Base-by-base conservation (phyloP, 1,284 basidiomycete species). In the Amylostereum areolatum region DNA sequence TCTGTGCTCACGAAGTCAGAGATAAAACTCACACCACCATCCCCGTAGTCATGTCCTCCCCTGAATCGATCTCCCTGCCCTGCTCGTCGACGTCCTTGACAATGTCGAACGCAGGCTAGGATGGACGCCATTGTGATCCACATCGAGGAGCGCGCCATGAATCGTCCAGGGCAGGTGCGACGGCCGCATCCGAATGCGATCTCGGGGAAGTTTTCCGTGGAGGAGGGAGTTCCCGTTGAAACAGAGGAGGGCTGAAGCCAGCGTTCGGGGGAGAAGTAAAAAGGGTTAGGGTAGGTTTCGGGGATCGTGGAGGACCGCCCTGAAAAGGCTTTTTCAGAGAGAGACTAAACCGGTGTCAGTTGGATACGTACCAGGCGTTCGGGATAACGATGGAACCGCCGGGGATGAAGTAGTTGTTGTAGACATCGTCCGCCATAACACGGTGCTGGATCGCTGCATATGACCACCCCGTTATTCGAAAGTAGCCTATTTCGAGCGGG, bases 51-150 rank as follows among this genome's bases (percentile, higher is more conserved):
- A 59, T 63, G 12, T 61, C 51, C 12, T 56, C 55, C 11, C 51
- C 52, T 5, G 62, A 63, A 33, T 59, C 51, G 18, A 64, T 53
- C 5, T 52, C 55, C 8, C 52, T 29, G 8, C 64, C 67, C 5
- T 62, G 42, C 32, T 39, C 52, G 40, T 65, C 61, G 2, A 49
- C 36, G 7, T 58, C 53, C 36, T 62, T 61, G 2, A 51, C 42
- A 29, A 69, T 59, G 12, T 65, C 55, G 53, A 61, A 66, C n/a
- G 54, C 52, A 7, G 64, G n/a, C 60, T 10, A 66, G 48, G 1
- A 61, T 52, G 7, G 57, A 61, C 0, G 60, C 62, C 24, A 67
- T 45, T 2, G 61, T 50, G 36, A 69, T 55, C 55, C 58, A 69
- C n/a, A 69, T 47, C 2, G 59, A 56, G 12, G 60, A 53, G 29